Evolutionary conservation across 352 stramenopile genomes (phyloP).

Genomic region (Poterioochromonas sp.): DNA sequence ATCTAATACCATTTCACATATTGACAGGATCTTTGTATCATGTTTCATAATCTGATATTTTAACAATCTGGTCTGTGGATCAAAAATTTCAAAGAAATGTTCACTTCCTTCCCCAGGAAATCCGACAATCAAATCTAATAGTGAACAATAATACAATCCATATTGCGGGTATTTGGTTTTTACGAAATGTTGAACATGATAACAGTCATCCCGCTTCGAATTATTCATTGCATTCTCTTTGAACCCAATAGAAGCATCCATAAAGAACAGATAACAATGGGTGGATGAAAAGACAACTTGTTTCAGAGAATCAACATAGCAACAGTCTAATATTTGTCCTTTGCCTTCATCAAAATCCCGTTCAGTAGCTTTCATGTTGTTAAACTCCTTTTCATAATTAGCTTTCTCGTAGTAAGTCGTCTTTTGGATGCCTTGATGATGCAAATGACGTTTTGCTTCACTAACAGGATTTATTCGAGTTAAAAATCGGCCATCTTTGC

Average conservation of each 20-base stretch:
- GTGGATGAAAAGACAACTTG: background rate
- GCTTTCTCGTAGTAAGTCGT: constrained; percentile 23
- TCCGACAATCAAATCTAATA: background rate
- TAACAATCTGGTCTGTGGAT: background rate
- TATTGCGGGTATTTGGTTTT: background rate
- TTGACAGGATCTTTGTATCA: background rate
- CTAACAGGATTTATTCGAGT: background rate
- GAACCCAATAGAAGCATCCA: background rate
- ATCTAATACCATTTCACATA: constrained; percentile 9
- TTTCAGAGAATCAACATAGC: background rate
- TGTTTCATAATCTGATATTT: constrained; percentile 18
- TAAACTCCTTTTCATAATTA: background rate
- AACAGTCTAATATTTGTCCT: background rate
- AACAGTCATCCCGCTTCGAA: background rate
- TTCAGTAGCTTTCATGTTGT: background rate
- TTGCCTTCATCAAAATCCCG: background rate
- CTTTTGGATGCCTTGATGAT: background rate
- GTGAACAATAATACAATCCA: background rate
- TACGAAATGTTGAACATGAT: background rate
- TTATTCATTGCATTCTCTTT: background rate
- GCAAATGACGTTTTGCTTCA: background rate
- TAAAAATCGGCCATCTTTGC: background rate
- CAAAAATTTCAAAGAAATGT: background rate
- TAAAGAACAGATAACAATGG: background rate
- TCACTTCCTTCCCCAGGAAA: background rate